Base-by-base conservation (phyloP, 768 basidiomycete genomes). In the Heimioporus sp. region DNA sequence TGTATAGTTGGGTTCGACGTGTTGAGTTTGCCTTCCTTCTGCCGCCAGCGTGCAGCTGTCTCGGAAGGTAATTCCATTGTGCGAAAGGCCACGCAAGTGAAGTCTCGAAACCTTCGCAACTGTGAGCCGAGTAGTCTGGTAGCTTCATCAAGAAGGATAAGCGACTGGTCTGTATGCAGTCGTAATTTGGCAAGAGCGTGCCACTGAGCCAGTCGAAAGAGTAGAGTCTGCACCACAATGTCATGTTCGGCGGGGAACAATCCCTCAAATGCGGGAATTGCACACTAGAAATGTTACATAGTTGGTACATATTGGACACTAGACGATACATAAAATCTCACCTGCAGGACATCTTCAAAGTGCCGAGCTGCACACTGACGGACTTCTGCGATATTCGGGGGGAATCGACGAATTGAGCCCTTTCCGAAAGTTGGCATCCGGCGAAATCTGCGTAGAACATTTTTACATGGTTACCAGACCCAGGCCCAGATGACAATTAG, bases 261-360 rank as follows among this genome's bases (percentile, higher is more conserved):
- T 0, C 65, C 69, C 36, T 73, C 65, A 9, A 73, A 59, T 3
- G 47, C 54, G 0, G 73, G 71, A 0, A 73, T 67, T 0, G 58
- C 16, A 34, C 72, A 74, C 72, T 13, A 16, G 12, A 12, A 37
- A 15, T 37, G 37, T n/a, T 8, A 37, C 1, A 2, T 16, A 37
- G 36, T 15, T 16, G 36, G 10, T 34, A 34, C 10, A 34, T 10
- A 10, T 34, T 34, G 21, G 21, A 34, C 7, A 7, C 32, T 34
- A 7, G 13, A 34, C 20, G n/a, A 6, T 5, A 12, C 6, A 10
- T 7, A 15, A 13, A 8, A 16, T 19, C 30, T 19, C 30, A 59
- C 77, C 67, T 78, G 76, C 0, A 78, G 58, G 1, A 77, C 51
- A 37, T 79, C 74, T 45, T 78, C 73, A 46, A 72, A 78, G 42